Conservation (phyloP, 2,329 filamentous ascomycete genomes). For the Dactylellina leptospora region DNA sequence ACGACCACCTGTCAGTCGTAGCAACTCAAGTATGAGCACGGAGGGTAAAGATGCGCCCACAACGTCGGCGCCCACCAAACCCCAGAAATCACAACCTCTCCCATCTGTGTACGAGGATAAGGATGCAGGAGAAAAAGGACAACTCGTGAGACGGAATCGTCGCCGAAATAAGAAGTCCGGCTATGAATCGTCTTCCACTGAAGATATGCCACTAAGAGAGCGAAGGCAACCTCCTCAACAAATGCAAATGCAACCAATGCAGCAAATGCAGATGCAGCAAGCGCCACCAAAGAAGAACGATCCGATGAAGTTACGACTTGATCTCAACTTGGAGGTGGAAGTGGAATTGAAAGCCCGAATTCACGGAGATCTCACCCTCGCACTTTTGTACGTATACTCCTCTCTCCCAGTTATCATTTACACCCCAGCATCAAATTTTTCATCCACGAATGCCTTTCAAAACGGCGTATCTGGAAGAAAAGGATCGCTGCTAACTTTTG, state of each 20-base stretch:
- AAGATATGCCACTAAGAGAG: conserved; percentile 54
- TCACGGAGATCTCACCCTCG: conserved; percentile 58
- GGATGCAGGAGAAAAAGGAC: conserved; percentile 32
- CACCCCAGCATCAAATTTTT: conserved; percentile 28
- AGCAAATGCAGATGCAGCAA: conserved; percentile 60
- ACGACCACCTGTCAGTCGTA: background rate
- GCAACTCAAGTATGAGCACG: conserved; percentile 23
- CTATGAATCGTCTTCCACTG: conserved; percentile 54
- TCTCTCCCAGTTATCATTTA: background rate
- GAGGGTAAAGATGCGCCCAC: conserved; percentile 22
- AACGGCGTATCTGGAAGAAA: conserved; percentile 35
- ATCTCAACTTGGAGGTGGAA: conserved; percentile 58
- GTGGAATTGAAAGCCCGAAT: conserved; percentile 58
- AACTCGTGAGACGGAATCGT: conserved; percentile 52
- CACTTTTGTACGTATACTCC: conserved; percentile 56
- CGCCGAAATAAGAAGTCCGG: conserved; percentile 55
- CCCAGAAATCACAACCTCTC: conserved; percentile 20
- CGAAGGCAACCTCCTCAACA: conserved; percentile 58
- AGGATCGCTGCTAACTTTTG: conserved; percentile 38
- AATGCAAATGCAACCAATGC: conserved; percentile 59
- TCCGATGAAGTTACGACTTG: conserved; percentile 55
- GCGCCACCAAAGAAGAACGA: conserved; percentile 55
- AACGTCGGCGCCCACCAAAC: conserved; percentile 14
- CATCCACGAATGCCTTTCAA: conserved; percentile 25
- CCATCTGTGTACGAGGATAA: conserved; percentile 31